Conservation (phyloP, 2,329 filamentous ascomycete genomes). For the Cladosporium phlei region DNA sequence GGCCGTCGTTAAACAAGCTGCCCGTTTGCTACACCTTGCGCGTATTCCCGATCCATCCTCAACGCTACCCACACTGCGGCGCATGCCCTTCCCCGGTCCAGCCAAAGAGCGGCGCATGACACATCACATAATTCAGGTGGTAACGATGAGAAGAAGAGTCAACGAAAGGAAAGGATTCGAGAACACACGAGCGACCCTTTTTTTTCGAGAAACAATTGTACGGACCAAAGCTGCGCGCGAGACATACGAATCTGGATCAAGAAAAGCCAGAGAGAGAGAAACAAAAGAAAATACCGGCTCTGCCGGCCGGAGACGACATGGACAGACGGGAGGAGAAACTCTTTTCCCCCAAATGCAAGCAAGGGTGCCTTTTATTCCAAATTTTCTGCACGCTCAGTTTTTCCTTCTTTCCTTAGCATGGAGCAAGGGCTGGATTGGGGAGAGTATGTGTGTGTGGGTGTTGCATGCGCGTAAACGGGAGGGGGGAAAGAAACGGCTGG, state of each 20-base stretch:
- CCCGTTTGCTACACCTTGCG: background rate
- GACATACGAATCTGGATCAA: slow-evolving; percentile 7
- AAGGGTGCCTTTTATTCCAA: slow-evolving; percentile 8
- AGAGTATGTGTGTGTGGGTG: too few relatives aligned
- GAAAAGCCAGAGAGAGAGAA: background rate
- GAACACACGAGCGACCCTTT: slow-evolving; percentile 3
- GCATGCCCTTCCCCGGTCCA: slow-evolving; percentile 4
- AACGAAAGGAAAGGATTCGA: slow-evolving; percentile 6
- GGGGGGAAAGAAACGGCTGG: background rate
- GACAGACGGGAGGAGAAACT: background rate
- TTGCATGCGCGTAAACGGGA: background rate
- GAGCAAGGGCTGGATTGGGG: slow-evolving; percentile 4
- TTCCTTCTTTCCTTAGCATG: background rate
- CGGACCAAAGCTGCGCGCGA: slow-evolving; percentile 1
- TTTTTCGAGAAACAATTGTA: slow-evolving; percentile 11
- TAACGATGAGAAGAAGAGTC: background rate
- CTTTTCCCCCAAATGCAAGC: slow-evolving; percentile 8
- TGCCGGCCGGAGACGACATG: slow-evolving; percentile 1
- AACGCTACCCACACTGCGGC: background rate
- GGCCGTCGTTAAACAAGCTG: slow-evolving; percentile 10
- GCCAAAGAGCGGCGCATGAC: slow-evolving; percentile 6
- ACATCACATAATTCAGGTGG: background rate
- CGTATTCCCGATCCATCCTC: background rate
- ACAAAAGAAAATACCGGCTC: background rate
- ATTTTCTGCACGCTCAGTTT: background rate